Percentiles rank a stretch among this genome's conserved stretches.
phyloP scores from a whole-genome alignment of 139 green algal species.

The Gonium pectorale region DNA sequence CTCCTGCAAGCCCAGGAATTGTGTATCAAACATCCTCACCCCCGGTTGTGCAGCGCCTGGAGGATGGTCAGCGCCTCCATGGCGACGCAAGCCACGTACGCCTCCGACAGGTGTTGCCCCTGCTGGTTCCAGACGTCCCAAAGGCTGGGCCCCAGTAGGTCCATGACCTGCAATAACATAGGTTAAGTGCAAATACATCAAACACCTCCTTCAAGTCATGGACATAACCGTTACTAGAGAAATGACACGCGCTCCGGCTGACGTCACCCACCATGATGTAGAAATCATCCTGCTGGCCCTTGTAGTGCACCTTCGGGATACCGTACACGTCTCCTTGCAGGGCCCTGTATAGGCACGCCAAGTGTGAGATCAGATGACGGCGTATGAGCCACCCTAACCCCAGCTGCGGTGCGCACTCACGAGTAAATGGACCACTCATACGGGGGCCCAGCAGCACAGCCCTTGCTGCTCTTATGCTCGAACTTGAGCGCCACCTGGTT shows the following conservation, averaged over 20 bases:
- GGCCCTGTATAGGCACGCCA: too few species aligned
- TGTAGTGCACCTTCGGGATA: conserved; percentile 98
- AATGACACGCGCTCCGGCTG: too few species aligned
- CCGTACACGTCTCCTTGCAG: conserved; percentile 87
- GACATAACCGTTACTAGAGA: too few species aligned
- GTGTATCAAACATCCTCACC: conserved; percentile 78
- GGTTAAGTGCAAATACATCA: not conserved
- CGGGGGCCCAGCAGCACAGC: conserved; percentile 96
- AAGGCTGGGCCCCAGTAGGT: conserved; percentile 96
- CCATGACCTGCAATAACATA: conserved; percentile 91
- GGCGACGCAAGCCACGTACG: conserved; percentile 99
- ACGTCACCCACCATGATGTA: conserved; percentile 95
- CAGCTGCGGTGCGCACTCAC: too few species aligned
- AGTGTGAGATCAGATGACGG: too few species aligned
- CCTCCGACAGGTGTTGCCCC: conserved; percentile 87
- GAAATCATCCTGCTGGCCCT: conserved; percentile 97
- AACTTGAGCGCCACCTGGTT: conserved; percentile 96
- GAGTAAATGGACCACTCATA: conserved; percentile 99
- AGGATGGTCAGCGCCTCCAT: conserved; percentile 97
- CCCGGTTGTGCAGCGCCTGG: conserved; percentile 94
- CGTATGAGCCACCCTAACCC: too few species aligned
- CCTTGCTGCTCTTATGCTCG: conserved; percentile 97
- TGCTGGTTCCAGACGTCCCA: conserved; percentile 99
- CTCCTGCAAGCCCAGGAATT: too few species aligned
- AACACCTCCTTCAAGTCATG: not conserved